Evolutionary conservation across 2,329 filamentous ascomycete genomes (phyloP).

Genomic region (Rachicladosporium sp.): DNA sequence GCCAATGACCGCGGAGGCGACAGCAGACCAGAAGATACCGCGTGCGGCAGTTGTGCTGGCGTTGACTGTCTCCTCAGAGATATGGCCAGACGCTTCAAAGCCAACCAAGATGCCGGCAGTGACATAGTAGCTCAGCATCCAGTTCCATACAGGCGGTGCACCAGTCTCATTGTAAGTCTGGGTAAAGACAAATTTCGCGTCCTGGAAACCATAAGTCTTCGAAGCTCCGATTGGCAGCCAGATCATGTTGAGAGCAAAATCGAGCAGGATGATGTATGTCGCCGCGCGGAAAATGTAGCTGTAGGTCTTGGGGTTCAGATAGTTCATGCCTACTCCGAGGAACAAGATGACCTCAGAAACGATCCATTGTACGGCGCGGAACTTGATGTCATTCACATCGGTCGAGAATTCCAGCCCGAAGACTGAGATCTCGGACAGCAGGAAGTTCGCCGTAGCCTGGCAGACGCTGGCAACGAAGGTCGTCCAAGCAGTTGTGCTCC

Average conservation of each 20-base stretch:
- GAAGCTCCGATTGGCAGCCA: conserved; percentile 48
- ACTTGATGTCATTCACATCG: conserved; percentile 41
- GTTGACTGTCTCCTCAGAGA: conserved; percentile 50
- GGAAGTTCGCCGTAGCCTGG: conserved; percentile 27
- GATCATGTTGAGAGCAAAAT: conserved; percentile 48
- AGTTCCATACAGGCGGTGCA: conserved; percentile 46
- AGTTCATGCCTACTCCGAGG: conserved; percentile 28
- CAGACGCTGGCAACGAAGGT: conserved; percentile 28
- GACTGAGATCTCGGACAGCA: conserved; percentile 41
- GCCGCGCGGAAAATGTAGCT: conserved; percentile 41
- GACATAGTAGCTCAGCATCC: conserved; percentile 49
- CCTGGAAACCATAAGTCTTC: conserved; percentile 46
- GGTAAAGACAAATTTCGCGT: conserved; percentile 47
- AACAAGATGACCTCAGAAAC: conserved; percentile 35
- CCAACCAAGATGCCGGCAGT: conserved; percentile 50
- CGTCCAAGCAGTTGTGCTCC: conserved; percentile 51
- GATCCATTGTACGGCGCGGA: conserved; percentile 50
- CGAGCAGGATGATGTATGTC: conserved; percentile 40
- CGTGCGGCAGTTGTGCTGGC: conserved; percentile 42
- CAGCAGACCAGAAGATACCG: conserved; percentile 49
- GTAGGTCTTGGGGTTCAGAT: conserved; percentile 29
- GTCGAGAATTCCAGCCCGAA: conserved; percentile 45
- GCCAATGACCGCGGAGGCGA: conserved; percentile 44
- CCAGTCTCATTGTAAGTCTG: conserved; percentile 43
- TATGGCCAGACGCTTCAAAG: conserved; percentile 49